phyloP scores from a whole-genome alignment of 805 yeast species.

The Kodamaea fukazawae region DNA sequence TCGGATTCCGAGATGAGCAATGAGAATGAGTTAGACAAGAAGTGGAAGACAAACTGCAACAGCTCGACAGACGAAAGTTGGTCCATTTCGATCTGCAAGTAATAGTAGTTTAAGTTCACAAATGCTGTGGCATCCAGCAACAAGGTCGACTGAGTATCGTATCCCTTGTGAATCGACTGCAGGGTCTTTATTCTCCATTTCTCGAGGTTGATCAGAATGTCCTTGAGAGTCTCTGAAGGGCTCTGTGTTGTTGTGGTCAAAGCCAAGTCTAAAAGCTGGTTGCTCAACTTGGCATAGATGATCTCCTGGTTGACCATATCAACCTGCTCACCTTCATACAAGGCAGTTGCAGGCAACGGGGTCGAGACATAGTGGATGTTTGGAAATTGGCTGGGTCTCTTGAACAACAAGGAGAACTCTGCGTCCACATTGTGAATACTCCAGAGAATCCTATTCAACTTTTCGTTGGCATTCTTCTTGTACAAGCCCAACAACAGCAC shows the following conservation, averaged over 20 bases:
- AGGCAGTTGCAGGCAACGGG: slow-evolving; percentile 15
- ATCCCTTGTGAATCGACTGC: slow-evolving; percentile 26
- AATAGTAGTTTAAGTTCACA: slow-evolving; percentile 38
- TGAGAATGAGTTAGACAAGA: slow-evolving; percentile 38
- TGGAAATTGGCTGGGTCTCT: slow-evolving; percentile 37
- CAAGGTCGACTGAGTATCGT: slow-evolving; percentile 21
- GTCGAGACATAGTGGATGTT: slow-evolving; percentile 19
- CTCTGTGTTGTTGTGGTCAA: neutral
- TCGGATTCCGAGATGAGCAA: slow-evolving; percentile 27
- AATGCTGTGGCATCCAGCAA: slow-evolving; percentile 33
- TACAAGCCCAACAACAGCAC: slow-evolving; percentile 22
- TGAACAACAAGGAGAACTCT: slow-evolving; percentile 32
- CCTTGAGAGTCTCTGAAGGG: slow-evolving; percentile 6
- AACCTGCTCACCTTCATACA: slow-evolving; percentile 24
- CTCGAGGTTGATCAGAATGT: slow-evolving; percentile 32
- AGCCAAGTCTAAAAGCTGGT: slow-evolving; percentile 3
- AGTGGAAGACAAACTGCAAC: slow-evolving; percentile 41
- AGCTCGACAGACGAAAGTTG: slow-evolving; percentile 37
- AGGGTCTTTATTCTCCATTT: slow-evolving; percentile 35
- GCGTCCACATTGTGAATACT: slow-evolving; percentile 38
- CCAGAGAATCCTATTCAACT: slow-evolving; percentile 29
- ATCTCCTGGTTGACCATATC: slow-evolving; percentile 24
- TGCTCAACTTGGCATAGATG: slow-evolving; percentile 10
- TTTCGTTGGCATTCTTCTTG: slow-evolving; percentile 11
- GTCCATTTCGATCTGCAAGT: slow-evolving; percentile 39